Percentiles rank a stretch among this genome's conserved stretches.
These are phyloP conservation scores for Xylaria polymorpha DNA, from an alignment of 2,329 filamentous ascomycete genomes.

Conservation along the genomic window DNA sequence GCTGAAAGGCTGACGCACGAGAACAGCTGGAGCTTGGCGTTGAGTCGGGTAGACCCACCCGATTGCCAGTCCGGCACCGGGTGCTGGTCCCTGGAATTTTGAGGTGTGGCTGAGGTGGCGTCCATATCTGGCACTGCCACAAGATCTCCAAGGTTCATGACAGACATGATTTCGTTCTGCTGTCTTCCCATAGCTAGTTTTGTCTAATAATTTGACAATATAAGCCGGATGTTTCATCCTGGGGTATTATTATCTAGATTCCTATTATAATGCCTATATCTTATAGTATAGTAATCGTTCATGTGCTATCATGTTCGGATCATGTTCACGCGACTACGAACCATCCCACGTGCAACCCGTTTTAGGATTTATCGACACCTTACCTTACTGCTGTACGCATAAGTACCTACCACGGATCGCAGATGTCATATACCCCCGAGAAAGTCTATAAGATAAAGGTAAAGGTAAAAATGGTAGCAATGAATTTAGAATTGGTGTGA, in stretches of 20 bases:
- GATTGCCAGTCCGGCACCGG: constrained; percentile 31
- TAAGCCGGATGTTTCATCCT: constrained; percentile 9
- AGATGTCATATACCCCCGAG: too few species aligned
- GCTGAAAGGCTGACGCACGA: constrained; percentile 56
- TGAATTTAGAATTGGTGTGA: too few species aligned
- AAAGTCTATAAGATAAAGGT: too few species aligned
- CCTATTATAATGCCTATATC: not conserved
- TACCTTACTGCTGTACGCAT: too few species aligned
- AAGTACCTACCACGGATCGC: too few species aligned
- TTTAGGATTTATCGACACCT: not conserved
- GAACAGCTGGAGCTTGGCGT: constrained; percentile 32
- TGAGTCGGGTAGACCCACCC: not conserved
- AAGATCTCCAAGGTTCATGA: not conserved
- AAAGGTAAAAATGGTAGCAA: too few species aligned
- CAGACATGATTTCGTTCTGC: too few species aligned
- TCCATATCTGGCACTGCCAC: constrained; percentile 11
- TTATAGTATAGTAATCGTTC: not conserved
- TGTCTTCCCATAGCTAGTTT: not conserved
- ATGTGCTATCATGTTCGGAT: not conserved
- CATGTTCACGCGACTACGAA: constrained; percentile 15
- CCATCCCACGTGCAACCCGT: constrained; percentile 23
- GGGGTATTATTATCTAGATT: not conserved
- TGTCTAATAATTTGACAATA: not conserved
- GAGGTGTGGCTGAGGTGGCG: constrained; percentile 38
- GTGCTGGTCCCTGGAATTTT: constrained; percentile 12